Base-by-base conservation (phyloP, 352 stramenopile species). In the Phytopythium delawarense region DNA sequence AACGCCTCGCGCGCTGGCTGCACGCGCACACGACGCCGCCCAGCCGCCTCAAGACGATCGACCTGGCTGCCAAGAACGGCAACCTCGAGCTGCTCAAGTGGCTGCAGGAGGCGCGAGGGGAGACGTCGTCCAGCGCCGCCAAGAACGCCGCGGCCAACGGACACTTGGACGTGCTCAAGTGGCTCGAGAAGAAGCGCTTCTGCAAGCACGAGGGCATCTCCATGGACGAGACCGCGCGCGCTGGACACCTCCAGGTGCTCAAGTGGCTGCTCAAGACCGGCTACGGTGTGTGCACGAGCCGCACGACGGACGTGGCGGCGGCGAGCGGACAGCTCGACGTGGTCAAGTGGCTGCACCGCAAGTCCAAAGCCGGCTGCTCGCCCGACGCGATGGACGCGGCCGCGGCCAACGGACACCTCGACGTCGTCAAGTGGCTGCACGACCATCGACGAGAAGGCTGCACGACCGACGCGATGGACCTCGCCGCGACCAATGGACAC, bases 81-180 rank as follows among this genome's bases (percentile, higher is more conserved):
- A 72, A 71, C 53, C 53, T 76, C 1, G 69, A 73, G 52, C 42
- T 76, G 34, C 55, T 76, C 21, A 55, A 67, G 34, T 73, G 66
- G 69, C 57, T 76, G 2, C 46, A 65, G 51, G 34, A 39, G 34
- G 34, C 34, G 11, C 7, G 34, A 39, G 34, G 11, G 34, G 34
- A 39, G 34, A 39, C 34, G 34, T 39, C 34, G 34, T 39, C 34
- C 7, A 39, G 34, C 34, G 34, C 34, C 34, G 34, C 34, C 34
- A 39, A 39, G 34, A 39, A 74, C 40, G 70, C 70, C 1, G 66
- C 66, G 7, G 60, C 59, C 13, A 71, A 66, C 42, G 63, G 63
- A 15, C 57, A 76, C 28, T 20, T 74, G 1, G 46, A 48, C 18
- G 18, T 48, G 6, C 16, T 48, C 42, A 21, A 23, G 16, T 48